Evolutionary conservation across 768 basidiomycete species (phyloP).

Genomic region (Galerina sulciceps): DNA sequence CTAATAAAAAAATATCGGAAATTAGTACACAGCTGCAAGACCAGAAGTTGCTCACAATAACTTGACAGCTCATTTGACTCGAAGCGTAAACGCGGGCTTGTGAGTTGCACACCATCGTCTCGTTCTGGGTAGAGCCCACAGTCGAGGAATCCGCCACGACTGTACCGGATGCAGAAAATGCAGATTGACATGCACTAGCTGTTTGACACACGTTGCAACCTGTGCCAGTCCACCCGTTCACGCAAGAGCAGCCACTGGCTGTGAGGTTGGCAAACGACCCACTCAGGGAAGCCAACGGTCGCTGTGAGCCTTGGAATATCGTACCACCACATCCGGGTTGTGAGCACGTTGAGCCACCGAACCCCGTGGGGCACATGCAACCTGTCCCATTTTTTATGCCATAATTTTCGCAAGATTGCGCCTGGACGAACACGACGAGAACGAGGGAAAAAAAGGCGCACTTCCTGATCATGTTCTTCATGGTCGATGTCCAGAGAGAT

Average conservation of each 20-base stretch:
- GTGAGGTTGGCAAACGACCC: constrained; percentile 68
- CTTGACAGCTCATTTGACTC: constrained; percentile 84
- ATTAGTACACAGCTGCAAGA: neutral
- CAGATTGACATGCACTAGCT: constrained; percentile 69
- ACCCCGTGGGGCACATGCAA: constrained; percentile 84
- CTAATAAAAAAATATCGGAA: constrained; percentile 38
- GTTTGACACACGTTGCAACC: constrained; percentile 83
- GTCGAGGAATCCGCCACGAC: constrained; percentile 34
- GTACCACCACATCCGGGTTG: constrained; percentile 80
- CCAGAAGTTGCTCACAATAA: constrained; percentile 61
- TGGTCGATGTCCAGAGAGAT: neutral
- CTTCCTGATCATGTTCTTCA: constrained; percentile 8
- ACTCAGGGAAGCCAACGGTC: constrained; percentile 51
- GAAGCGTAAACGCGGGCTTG: constrained; percentile 74
- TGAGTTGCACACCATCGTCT: constrained; percentile 76
- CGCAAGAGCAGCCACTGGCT: constrained; percentile 68
- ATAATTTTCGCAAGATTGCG: constrained; percentile 71
- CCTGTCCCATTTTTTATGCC: constrained; percentile 56
- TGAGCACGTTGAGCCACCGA: constrained; percentile 73
- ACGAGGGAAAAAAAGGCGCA: constrained; percentile 20
- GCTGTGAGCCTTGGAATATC: constrained; percentile 71
- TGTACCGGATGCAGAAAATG: constrained; percentile 48
- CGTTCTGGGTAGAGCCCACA: constrained; percentile 36
- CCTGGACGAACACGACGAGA: constrained; percentile 26
- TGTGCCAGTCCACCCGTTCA: constrained; percentile 74